Evolutionary conservation across 345 rosid species (phyloP), one percentile per base, ranked within the genome.

Genomic region (Abelmoschus esculentus): DNA sequence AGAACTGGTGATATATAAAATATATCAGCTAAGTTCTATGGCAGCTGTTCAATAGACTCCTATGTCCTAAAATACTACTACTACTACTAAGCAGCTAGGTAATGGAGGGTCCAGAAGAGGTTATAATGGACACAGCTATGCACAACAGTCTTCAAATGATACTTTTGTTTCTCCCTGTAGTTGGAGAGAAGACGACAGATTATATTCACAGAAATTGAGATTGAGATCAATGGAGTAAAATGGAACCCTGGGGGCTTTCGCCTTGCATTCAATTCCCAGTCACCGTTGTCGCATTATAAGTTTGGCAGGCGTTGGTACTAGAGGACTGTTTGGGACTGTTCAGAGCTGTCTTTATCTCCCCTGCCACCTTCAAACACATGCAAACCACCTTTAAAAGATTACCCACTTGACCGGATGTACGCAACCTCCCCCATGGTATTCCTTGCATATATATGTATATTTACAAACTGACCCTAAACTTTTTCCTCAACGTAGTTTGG

Each of bases 301-400:
- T n/a, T 65, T 68, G 80, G 75, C 59, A 81, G 80, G 72, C 42
- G 66, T 60, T 50, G 75, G 42, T 72, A 61, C 82, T 66, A 72
- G 67, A 67, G 75, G 73, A 56, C 69, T 58, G 55, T 54, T 64
- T 64, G 72, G 61, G 75, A 72, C 68, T 61, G 78, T 52, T 59
- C 11, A 17, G 14, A 10, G 28, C 74, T 66, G 78, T 63, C 68
- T 49, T 71, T 66, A 70, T 71, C 78, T 29, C 22, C 28, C 74
- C 80, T 75, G 77, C 53, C 80, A 77, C 78, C 32, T 74, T 69
- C 75, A 11, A 73, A 85, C 86, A 79, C 81, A 79, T 47, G 78
- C 83, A 64, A 76, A 70, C 10, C 61, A 61, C 42, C 77, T 42
- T 76, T 46, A 15, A 66, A 52, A 66, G 52, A 14, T 47, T 31